Conservation (phyloP, 2,329 filamentous ascomycete species). For the Fonsecaea pedrosoi region DNA sequence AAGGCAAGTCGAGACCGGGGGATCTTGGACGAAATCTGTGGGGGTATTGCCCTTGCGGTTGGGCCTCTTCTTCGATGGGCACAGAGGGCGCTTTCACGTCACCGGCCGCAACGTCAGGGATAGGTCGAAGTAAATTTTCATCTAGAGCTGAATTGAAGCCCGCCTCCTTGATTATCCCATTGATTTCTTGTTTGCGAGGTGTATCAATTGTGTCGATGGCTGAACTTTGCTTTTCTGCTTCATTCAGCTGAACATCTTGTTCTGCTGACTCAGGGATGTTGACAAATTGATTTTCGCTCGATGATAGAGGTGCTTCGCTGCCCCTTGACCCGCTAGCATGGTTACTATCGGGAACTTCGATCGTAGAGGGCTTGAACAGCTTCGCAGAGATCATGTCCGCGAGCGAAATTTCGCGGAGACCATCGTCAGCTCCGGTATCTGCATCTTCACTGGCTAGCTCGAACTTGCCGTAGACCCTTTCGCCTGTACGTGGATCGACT, state of each 20-base stretch:
- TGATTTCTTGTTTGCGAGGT: slow-evolving; percentile 51
- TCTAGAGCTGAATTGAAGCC: slow-evolving; percentile 57
- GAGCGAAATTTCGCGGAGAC: slow-evolving; percentile 66
- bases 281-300: slow-evolving; percentile 27
- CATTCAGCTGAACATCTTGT: slow-evolving; percentile 14
- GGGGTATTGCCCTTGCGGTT: slow-evolving; percentile 14
- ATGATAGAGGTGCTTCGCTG: slow-evolving; percentile 20
- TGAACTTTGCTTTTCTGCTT: not conserved
- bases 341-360: slow-evolving; percentile 42
- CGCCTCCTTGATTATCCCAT: slow-evolving; percentile 56
- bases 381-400: slow-evolving; percentile 71
- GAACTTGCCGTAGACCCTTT: slow-evolving; percentile 77
- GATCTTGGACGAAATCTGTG: slow-evolving; percentile 23
- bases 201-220: slow-evolving; percentile 41
- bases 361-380: slow-evolving; percentile 58
- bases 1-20: slow-evolving; percentile 10
- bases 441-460: slow-evolving; percentile 69
- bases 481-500: slow-evolving; percentile 72
- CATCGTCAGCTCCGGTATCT: slow-evolving; percentile 63
- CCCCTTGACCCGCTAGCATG: slow-evolving; percentile 16
- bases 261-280: slow-evolving; percentile 33
- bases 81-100: not conserved
- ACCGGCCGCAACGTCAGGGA: slow-evolving; percentile 4
- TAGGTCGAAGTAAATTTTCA: slow-evolving; percentile 44
- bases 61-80: not conserved